Conservation (phyloP, 306 rosid genomes). For the Begonia fuchsioides region DNA sequence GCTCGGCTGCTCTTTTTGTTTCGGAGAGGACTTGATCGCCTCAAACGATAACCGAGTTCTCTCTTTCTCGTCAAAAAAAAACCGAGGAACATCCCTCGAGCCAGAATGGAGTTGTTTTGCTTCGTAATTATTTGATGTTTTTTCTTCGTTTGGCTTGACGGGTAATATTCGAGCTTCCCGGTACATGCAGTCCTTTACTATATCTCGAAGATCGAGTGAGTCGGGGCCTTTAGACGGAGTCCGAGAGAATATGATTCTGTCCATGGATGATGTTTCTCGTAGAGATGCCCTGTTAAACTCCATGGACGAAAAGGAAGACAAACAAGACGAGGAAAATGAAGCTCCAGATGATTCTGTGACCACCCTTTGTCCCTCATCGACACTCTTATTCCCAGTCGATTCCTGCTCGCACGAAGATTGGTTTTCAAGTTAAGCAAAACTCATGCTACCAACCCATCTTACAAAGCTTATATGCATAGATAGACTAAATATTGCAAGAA, state of each 20-base stretch:
- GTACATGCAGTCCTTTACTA: slow-evolving; percentile 78
- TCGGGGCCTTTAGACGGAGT: slow-evolving; percentile 36
- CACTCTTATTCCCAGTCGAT: slow-evolving; percentile 28
- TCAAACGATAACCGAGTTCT: slow-evolving; percentile 44
- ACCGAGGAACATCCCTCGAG: slow-evolving; percentile 49
- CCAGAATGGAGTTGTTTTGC: too few species aligned
- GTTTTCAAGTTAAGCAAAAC: slow-evolving; percentile 1
- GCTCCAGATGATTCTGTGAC: slow-evolving; percentile 72
- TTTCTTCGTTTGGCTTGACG: slow-evolving; percentile 28
- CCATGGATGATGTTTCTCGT: slow-evolving; percentile 36
- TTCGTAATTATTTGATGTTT: slow-evolving; percentile 27
- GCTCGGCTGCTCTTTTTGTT: slow-evolving; percentile 55
- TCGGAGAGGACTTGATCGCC: slow-evolving; percentile 33
- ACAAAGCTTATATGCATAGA: background rate
- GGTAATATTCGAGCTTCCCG: slow-evolving; percentile 58
- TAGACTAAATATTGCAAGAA: background rate
- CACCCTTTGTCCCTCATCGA: slow-evolving; percentile 41
- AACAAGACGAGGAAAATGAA: slow-evolving; percentile 73
- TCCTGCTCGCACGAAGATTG: slow-evolving; percentile 34
- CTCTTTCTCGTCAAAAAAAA: slow-evolving; percentile 61
- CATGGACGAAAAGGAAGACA: slow-evolving; percentile 57
- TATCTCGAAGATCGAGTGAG: slow-evolving; percentile 35
- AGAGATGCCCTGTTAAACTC: slow-evolving; percentile 47
- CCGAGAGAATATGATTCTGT: slow-evolving; percentile 31
- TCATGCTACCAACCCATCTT: background rate